These are phyloP conservation scores for Eucommia ulmoides DNA, from an alignment of 257 asterid genomes.

Conservation along the genomic window DNA sequence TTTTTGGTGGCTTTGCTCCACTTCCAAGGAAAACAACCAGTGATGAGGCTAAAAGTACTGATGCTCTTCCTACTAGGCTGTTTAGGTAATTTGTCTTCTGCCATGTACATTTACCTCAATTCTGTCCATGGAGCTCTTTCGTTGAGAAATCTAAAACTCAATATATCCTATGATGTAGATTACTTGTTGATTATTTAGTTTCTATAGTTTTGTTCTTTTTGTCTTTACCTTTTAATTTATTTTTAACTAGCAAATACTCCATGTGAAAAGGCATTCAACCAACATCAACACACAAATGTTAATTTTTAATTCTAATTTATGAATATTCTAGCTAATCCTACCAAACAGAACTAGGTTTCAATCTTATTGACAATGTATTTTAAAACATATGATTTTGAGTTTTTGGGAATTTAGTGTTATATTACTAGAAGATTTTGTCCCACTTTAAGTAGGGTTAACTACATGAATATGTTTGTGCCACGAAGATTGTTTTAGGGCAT, in stretches of 20 bases:
- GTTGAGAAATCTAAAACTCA: too few relatives aligned
- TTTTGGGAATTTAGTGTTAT: too few relatives aligned
- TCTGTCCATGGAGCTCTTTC: too few relatives aligned
- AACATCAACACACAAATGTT: too few relatives aligned
- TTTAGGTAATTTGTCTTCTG: conserved; percentile 40
- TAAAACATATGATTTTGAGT: neutral
- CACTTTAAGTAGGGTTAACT: neutral
- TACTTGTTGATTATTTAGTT: neutral
- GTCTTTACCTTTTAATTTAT: neutral
- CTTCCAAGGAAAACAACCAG: conserved; percentile 71
- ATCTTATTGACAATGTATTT: too few relatives aligned
- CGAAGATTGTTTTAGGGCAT: neutral
- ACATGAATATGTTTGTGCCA: neutral
- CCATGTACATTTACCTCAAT: conserved; percentile 2
- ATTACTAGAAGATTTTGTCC: neutral
- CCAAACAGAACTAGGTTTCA: neutral
- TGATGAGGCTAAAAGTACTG: conserved; percentile 37
- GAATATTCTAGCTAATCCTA: neutral
- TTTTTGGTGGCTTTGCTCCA: conserved; percentile 99
- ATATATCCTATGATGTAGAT: too few relatives aligned
- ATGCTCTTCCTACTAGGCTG: conserved; percentile 46
- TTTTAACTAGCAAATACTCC: too few relatives aligned
- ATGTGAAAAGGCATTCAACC: too few relatives aligned
- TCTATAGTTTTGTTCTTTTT: neutral
- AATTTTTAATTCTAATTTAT: neutral